A percentile compares a stretch with the other conserved stretches of the same genome.
phyloP scores from a whole-genome alignment of 345 rosid species.

The Pugionium cornutum region DNA sequence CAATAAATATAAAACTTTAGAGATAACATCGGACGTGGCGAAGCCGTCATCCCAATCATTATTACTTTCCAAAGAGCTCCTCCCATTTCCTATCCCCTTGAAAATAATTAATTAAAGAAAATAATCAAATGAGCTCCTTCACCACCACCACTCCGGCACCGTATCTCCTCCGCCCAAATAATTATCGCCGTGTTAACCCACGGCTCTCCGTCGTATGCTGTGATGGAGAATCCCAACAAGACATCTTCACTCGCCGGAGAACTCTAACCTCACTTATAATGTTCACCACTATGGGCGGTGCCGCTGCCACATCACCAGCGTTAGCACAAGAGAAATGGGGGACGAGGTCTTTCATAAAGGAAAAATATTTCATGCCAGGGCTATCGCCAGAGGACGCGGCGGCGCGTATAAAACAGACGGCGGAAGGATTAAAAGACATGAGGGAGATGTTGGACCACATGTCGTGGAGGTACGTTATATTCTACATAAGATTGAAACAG shows the following conservation, averaged over 20 bases:
- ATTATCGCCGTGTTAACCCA: constrained; percentile 23
- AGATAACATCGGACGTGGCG: constrained; percentile 43
- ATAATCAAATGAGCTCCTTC: constrained; percentile 47
- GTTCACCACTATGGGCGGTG: constrained; percentile 44
- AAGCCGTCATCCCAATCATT: background rate
- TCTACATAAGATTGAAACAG: constrained; percentile 69
- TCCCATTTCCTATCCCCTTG: constrained; percentile 34
- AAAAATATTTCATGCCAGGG: constrained; percentile 68
- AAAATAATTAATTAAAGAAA: background rate
- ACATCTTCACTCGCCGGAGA: constrained; percentile 44
- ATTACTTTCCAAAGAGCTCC: constrained; percentile 15
- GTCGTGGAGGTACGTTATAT: constrained; percentile 90
- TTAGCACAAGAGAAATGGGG: constrained; percentile 80
- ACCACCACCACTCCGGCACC: constrained; percentile 43
- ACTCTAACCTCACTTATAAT: constrained; percentile 43
- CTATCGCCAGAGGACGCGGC: constrained; percentile 81
- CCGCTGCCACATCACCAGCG: constrained; percentile 39
- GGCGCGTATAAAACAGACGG: constrained; percentile 84
- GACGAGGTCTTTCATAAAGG: constrained; percentile 63
- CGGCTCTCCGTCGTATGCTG: constrained; percentile 40
- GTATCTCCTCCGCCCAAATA: constrained; percentile 43
- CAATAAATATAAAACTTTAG: background rate
- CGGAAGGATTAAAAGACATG: constrained; percentile 72
- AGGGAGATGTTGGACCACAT: constrained; percentile 85
- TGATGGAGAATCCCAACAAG: constrained; percentile 29